Percentiles rank a stretch among this genome's conserved stretches.
Evolutionary conservation across 352 stramenopile species (phyloP).

Genomic region (Pythium vanterpoolii): DNA sequence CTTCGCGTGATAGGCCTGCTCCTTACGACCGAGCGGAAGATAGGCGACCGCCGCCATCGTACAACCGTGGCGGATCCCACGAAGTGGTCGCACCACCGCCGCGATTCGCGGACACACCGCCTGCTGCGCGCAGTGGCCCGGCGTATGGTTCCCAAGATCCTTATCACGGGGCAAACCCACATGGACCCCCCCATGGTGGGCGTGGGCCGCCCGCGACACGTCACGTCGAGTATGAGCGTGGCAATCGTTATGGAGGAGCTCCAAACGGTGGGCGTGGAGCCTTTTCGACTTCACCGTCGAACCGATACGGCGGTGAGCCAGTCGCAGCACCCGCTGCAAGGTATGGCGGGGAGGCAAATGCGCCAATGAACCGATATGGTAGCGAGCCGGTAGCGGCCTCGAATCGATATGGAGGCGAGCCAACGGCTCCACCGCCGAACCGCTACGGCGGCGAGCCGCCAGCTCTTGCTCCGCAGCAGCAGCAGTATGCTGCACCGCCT

Average conservation of each 20-base stretch:
- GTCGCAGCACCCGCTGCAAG: background rate
- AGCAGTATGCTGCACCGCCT: slow-evolving; percentile 9
- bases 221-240: slow-evolving; percentile 13
- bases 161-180: slow-evolving; percentile 2
- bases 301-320: slow-evolving; percentile 13
- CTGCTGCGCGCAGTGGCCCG: background rate
- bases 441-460: slow-evolving; percentile 7
- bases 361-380: slow-evolving; percentile 5
- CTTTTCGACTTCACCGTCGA: background rate
- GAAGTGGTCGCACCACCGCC: slow-evolving; percentile 2
- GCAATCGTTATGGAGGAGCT: slow-evolving; percentile 7
- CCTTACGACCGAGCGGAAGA: slow-evolving; percentile 16
- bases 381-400: background rate
- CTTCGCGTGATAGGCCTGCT: slow-evolving; percentile 10
- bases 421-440: background rate
- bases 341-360: slow-evolving; percentile 4
- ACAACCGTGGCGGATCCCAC: background rate
- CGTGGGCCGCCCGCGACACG: background rate
- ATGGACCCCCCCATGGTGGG: slow-evolving; percentile 4
- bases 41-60: slow-evolving; percentile 1
- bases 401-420: slow-evolving; percentile 6
- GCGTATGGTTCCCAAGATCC: slow-evolving; percentile 11
- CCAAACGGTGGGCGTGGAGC: background rate
- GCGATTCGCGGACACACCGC: slow-evolving; percentile 11
- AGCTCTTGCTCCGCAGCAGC: background rate